These are phyloP conservation scores for Apiospora saccharicola DNA, from an alignment of 2,329 filamentous ascomycete species.

Conservation along the genomic window DNA sequence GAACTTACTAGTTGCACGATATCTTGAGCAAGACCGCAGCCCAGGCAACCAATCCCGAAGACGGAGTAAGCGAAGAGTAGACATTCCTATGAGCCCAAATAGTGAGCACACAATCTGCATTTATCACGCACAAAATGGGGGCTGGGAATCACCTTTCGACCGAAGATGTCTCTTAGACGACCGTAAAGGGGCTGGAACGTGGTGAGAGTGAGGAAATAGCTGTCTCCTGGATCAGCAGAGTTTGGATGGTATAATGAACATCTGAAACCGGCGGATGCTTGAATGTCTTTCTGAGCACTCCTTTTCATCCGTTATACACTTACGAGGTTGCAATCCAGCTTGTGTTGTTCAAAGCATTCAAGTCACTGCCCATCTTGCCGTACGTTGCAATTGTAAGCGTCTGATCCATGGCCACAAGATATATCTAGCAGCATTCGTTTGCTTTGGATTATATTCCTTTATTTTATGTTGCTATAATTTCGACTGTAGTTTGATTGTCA, in stretches of 20 bases:
- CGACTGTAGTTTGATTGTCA: background rate
- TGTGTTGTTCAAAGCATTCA: constrained; percentile 76
- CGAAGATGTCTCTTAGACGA: constrained; percentile 68
- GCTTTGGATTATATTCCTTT: background rate
- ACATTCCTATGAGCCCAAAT: constrained; percentile 43
- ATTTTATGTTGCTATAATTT: background rate
- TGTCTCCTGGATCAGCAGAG: constrained; percentile 40
- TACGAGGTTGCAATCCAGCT: constrained; percentile 70
- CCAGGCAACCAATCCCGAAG: constrained; percentile 64
- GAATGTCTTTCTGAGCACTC: background rate
- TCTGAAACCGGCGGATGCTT: too few species aligned
- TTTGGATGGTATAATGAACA: too few species aligned
- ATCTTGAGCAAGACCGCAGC: constrained; percentile 65
- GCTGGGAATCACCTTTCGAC: constrained; percentile 51
- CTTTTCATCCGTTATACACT: constrained; percentile 34
- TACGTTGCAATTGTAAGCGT: constrained; percentile 82
- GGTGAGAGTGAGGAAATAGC: constrained; percentile 21
- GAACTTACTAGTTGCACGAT: constrained; percentile 58
- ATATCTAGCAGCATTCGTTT: constrained; percentile 59
- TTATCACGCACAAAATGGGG: background rate
- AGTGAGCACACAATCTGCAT: background rate
- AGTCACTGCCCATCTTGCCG: constrained; percentile 77
- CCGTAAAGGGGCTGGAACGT: constrained; percentile 66
- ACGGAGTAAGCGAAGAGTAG: constrained; percentile 64
- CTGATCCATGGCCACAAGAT: constrained; percentile 77